Base-by-base conservation (phyloP, 306 rosid species). In the Trifolium subterraneum region DNA sequence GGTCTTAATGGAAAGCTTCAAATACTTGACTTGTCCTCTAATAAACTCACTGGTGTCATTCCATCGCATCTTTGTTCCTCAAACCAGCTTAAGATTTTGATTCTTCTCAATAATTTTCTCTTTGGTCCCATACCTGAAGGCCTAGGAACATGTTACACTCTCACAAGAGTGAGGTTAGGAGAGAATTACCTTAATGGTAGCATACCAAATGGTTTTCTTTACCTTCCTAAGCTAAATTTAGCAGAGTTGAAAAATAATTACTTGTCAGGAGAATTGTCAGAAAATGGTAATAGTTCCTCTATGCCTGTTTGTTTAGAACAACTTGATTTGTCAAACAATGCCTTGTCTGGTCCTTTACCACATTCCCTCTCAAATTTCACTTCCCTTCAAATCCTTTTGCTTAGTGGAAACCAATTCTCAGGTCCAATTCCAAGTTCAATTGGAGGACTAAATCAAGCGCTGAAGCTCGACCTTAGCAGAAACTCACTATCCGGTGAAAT, bases 161-260 rank as follows among this genome's bases (percentile, higher is more conserved):
- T 92, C 35, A 83, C 79, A 22, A 92, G 91, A 82, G 86, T 92
- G 47, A 86, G 98, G 51, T 62, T 92, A 74, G 91, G 90, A 19
- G 82, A 84, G 77, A 92, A 92, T 68, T 92, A 90, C 81, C 82
- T 92, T 7, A 92, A 90, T 71, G 98, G 98, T 10, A 88, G 90
- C 81, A 87, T 92, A 15, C 96, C 98, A 36, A 73, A 83, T 80
- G 98, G 92, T 47, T 82, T 92, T 35, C 81, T 92, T 31, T 92
- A 87, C 88, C 85, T 92, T 84, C 96, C 94, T 76, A 79, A 71
- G 64, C 80, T 92, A 31, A 88, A 77, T 38, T 75, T 92, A 27
- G 89, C 81, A 2, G 98, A 90, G 88, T 77, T 92, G 27, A 90
- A 92, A 66, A 81, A 83, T 80, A 92, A 92, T 66, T 87, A 88